Evolutionary conservation across 192 early-diverging fungal species (phyloP), one percentile per base, ranked within the genome.

Genomic region (Umbelopsis ramanniana): DNA sequence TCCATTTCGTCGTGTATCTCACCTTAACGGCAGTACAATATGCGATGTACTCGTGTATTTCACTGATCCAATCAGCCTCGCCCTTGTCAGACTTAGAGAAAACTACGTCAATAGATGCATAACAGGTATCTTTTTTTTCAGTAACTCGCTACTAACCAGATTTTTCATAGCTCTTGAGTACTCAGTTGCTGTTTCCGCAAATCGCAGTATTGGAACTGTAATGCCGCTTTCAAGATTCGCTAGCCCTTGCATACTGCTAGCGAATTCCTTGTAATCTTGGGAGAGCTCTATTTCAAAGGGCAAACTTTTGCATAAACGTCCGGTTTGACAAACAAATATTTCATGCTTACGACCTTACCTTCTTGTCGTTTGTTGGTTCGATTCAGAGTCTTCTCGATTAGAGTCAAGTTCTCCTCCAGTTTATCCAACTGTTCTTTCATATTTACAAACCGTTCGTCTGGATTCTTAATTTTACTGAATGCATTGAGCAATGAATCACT

Each of bases 381-480:
- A 73, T 89, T 47, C 38, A 94, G 89, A 38, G 94, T 84, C 72
- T 90, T 92, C 67, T 97, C 95, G 21, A 97, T 83, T 19, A 89
- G 84, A 24, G 84, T 84, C 52, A 98, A 71, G 75, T 96, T 96
- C 66, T 96, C 93, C 69, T 94, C 93, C 73, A 97, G 84, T 68
- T 94, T 93, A 6, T 91, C 90, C 2, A 96, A 80, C 22, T 82
- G 83, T 54, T 96, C 94, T 38, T 88, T 84, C 85, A 95, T 93
- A 67, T 93, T 89, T 15, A 93, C 76, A 81, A 97, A 98, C 70
- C 85, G 80, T 71, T 92, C 89, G 48, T 98, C 96, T 14, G 90
- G 92, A 72, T 94, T 92, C 74, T 90, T 91, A 67, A 97, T 90
- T 86, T 94, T 97, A 55, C 91, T 84, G 73, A 97, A 96, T n/a